Evolutionary conservation across 345 rosid species (phyloP).

Genomic region (Gossypium bickii): DNA sequence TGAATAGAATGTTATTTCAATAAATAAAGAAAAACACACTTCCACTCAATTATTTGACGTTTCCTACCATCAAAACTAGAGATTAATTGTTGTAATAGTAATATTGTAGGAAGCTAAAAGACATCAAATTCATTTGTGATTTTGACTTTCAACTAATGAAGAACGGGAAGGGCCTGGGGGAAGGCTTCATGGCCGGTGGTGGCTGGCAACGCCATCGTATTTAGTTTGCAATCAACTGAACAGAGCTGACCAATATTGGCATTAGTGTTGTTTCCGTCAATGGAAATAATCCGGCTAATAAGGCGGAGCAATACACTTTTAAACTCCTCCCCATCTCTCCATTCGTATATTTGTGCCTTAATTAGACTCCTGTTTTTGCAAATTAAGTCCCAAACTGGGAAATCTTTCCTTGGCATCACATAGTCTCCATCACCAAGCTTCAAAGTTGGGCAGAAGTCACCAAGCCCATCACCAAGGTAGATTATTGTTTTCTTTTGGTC

Average conservation of each 20-base stretch:
- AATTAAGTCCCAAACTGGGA: constrained; percentile 75
- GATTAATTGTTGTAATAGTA: not conserved
- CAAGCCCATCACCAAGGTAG: constrained; percentile 77
- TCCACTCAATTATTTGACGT: not conserved
- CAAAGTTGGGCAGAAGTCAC: constrained; percentile 78
- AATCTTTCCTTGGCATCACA: constrained; percentile 81
- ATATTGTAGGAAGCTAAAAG: not conserved
- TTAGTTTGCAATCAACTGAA: constrained; percentile 48
- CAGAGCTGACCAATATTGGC: constrained; percentile 14
- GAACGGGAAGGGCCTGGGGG: constrained; percentile 37
- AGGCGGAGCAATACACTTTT: constrained; percentile 37
- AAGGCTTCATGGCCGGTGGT: constrained; percentile 29
- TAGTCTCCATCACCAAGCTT: constrained; percentile 50
- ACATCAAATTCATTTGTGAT: not conserved
- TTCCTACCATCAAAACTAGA: not conserved
- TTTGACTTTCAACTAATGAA: constrained; percentile 22
- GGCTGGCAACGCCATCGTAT: constrained; percentile 20
- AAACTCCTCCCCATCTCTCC: constrained; percentile 65
- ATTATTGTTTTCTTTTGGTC: constrained; percentile 49
- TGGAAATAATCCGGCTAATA: constrained; percentile 11
- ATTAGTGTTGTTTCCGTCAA: constrained; percentile 12
- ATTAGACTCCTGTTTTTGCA: constrained; percentile 43
- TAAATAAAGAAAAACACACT: not conserved
- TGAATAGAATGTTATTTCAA: not conserved
- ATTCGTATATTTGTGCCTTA: constrained; percentile 58